phyloP scores from a whole-genome alignment of 2,329 filamentous ascomycete species.

The Chaetothyriales sp. region DNA sequence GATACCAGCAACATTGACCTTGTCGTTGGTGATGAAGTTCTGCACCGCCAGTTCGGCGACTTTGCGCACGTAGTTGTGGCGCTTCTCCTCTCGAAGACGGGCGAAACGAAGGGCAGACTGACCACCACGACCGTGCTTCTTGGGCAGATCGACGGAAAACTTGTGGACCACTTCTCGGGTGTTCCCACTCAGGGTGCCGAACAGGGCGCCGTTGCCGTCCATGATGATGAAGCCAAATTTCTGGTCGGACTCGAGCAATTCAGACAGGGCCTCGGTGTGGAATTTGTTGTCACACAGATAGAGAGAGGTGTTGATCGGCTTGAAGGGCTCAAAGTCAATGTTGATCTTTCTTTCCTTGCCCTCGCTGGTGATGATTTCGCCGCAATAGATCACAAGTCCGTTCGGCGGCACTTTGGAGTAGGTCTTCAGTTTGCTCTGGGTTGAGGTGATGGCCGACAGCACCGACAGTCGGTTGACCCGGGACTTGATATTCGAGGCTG shows the following conservation, averaged over 20 bases:
- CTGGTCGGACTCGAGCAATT: conserved; percentile 95
- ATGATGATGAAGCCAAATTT: conserved; percentile 99
- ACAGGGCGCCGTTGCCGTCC: conserved; percentile 96
- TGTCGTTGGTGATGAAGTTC: conserved; percentile 97
- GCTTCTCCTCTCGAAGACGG: conserved; percentile 97
- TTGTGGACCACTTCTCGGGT: conserved; percentile 95
- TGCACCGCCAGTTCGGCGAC: conserved; percentile 95
- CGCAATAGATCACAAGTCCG: conserved; percentile 94
- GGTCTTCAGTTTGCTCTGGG: conserved; percentile 95
- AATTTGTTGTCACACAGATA: conserved; percentile 99
- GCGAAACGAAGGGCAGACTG: conserved; percentile 98
- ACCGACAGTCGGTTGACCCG: conserved; percentile 98
- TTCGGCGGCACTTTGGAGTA: conserved; percentile 99
- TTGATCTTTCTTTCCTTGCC: conserved; percentile 99
- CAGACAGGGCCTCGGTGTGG: conserved; percentile 91
- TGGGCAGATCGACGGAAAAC: conserved; percentile 94
- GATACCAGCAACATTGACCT: conserved; percentile 90
- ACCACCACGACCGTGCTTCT: conserved; percentile 99
- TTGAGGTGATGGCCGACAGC: conserved; percentile 94
- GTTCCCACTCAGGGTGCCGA: conserved; percentile 92
- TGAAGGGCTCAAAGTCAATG: conserved; percentile 99
- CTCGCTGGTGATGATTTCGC: conserved; percentile 98
- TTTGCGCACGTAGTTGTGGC: conserved; percentile 99
- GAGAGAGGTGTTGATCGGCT: conserved; percentile 98
- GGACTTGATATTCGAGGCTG: conserved; percentile 98